A percentile compares a stretch with the other conserved stretches of the same genome.
phyloP scores from a whole-genome alignment of 306 rosid genomes.

The Cicer cuneatum region DNA sequence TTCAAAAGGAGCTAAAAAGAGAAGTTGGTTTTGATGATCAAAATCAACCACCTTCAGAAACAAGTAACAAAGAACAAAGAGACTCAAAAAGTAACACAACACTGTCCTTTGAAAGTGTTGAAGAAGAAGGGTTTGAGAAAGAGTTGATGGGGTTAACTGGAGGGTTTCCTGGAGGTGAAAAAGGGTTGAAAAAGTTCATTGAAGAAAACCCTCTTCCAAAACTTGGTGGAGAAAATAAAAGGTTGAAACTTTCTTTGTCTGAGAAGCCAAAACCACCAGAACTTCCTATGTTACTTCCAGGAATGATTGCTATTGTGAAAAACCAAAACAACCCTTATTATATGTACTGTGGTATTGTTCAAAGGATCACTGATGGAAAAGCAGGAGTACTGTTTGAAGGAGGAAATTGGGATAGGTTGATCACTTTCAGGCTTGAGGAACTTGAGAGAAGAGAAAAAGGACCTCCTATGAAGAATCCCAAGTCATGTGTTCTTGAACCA shows the following conservation, averaged over 20 bases:
- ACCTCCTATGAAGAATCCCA: slow-evolving; percentile 90
- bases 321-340: slow-evolving; percentile 67
- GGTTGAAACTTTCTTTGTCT: slow-evolving; percentile 36
- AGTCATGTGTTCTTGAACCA: slow-evolving; percentile 66
- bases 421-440: slow-evolving; percentile 83
- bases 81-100: slow-evolving; percentile 25
- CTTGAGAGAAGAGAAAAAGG: slow-evolving; percentile 90
- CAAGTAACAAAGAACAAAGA: slow-evolving; percentile 43
- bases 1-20: slow-evolving; percentile 62
- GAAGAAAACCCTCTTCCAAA: slow-evolving; percentile 82
- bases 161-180: slow-evolving; percentile 96
- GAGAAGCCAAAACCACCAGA: slow-evolving; percentile 68
- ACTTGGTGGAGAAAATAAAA: slow-evolving; percentile 27
- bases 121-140: slow-evolving; percentile 81
- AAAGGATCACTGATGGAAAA: slow-evolving; percentile 52
- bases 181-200: slow-evolving; percentile 71
- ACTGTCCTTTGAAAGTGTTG: slow-evolving; percentile 41
- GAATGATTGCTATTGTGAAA: slow-evolving; percentile 77
- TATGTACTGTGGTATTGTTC: slow-evolving; percentile 73
- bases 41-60: slow-evolving; percentile 33
- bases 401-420: slow-evolving; percentile 58
- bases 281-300: slow-evolving; percentile 65
- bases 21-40: slow-evolving; percentile 49
- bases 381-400: slow-evolving; percentile 58
- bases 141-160: slow-evolving; percentile 91